Base-by-base conservation (phyloP, 345 rosid genomes). In the Chamaenerion angustifolium region DNA sequence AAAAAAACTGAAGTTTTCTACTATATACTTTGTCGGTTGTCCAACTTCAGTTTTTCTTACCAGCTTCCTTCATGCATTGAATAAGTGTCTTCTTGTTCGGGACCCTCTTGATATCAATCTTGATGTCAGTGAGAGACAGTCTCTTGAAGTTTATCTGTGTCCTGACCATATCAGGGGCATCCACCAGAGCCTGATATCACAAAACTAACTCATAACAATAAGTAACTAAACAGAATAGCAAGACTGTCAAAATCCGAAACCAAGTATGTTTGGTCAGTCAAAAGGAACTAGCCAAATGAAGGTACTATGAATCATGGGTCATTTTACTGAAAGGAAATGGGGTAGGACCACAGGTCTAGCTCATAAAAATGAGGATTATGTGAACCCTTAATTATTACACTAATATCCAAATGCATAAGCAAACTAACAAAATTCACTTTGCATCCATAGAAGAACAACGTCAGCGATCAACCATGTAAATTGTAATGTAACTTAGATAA, bases 101-200 rank as follows among this genome's bases (percentile, higher is more conserved):
- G 37, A 84, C 82, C 53, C 93, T 65, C 53, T 76, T 72, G 55
- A 90, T 90, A 13, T 83, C 89, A 61, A 86, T 78, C 45, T 71
- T 88, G 52, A 90, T 86, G 58, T 90, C 95, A 0, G 98, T 86
- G 1, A 90, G 85, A 8, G 94, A 70, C 23, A 90, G 76, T 66
- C 98, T 86, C 84, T 90, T 90, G 63, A 90, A 86, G 53, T 86
- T 85, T 75, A 83, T 90, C 70, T 86, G 98, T 57, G 82, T 60
- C 63, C 98, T 78, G 51, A 86, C 89, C 92, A 83, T 83, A 63
- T 81, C 93, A 9, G 93, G 95, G 13, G 98, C 87, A 56, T 92
- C 98, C 16, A 92, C 96, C 10, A 92, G 76, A 42, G 96, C 98
- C 98, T 92, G 58, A 13, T 10, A 15, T 13, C 45, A 52, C 0